Evolutionary conservation across 2,329 filamentous ascomycete species (phyloP).

Genomic region (Nannizzia gypsea): DNA sequence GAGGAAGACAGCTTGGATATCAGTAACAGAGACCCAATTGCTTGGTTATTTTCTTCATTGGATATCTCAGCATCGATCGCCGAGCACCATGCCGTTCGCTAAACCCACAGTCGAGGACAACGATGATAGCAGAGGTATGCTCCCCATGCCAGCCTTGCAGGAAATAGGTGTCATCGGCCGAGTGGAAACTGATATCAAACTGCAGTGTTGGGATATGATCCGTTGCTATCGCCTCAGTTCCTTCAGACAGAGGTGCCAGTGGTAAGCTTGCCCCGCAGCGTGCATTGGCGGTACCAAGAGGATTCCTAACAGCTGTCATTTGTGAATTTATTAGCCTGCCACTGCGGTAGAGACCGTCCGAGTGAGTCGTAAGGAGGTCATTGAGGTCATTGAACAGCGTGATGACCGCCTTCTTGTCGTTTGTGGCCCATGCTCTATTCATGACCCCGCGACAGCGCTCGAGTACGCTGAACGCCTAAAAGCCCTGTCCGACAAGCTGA

Average conservation of each 20-base stretch:
- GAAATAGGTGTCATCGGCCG: background rate
- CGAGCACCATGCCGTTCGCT: slow-evolving; percentile 30
- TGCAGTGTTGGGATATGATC: slow-evolving; percentile 83
- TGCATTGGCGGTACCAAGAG: slow-evolving; percentile 35
- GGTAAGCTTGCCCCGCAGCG: slow-evolving; percentile 23
- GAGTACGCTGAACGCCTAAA: slow-evolving; percentile 67
- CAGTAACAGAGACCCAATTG: background rate
- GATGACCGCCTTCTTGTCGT: slow-evolving; percentile 64
- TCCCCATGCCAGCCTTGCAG: slow-evolving; percentile 11
- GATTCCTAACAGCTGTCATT: background rate
- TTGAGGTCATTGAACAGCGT: slow-evolving; percentile 60
- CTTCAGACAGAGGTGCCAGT: slow-evolving; percentile 74
- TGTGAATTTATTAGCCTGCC: slow-evolving; percentile 22
- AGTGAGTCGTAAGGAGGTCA: slow-evolving; percentile 43
- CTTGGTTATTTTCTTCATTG: background rate
- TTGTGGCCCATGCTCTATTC: slow-evolving; percentile 92
- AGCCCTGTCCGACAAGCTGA: slow-evolving; percentile 64
- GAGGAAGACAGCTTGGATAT: background rate
- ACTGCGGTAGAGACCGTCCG: slow-evolving; percentile 33
- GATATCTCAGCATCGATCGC: background rate
- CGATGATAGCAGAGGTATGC: slow-evolving; percentile 37
- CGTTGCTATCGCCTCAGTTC: slow-evolving; percentile 77
- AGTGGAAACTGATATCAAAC: background rate
- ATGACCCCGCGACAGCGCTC: slow-evolving; percentile 80
- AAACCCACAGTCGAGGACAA: slow-evolving; percentile 29